Conservation (phyloP, 2,329 filamentous ascomycete species). For the Tolypocladium inflatum region DNA sequence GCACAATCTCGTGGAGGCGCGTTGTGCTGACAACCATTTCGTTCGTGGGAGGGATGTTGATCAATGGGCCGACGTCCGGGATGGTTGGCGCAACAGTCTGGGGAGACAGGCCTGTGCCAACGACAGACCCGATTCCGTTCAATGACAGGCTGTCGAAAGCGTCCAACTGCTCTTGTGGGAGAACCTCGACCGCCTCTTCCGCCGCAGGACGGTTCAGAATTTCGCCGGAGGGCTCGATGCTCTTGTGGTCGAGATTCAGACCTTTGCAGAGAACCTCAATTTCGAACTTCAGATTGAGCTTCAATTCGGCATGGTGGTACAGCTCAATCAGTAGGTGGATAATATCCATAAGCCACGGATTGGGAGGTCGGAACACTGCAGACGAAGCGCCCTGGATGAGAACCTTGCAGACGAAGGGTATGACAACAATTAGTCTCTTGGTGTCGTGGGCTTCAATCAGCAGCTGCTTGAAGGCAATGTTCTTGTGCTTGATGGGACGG, state of each 20-base stretch:
- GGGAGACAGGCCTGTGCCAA: slow-evolving; percentile 65
- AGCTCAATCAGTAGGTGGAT: slow-evolving; percentile 84
- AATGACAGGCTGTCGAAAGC: slow-evolving; percentile 76
- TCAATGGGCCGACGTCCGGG: slow-evolving; percentile 70
- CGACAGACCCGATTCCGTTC: slow-evolving; percentile 60
- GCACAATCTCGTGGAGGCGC: slow-evolving; percentile 67
- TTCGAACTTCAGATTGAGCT: slow-evolving; percentile 96
- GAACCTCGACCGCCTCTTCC: slow-evolving; percentile 51
- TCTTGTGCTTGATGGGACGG: slow-evolving; percentile 90
- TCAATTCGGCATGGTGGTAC: slow-evolving; percentile 86
- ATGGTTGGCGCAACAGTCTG: slow-evolving; percentile 70
- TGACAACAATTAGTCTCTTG: slow-evolving; percentile 81
- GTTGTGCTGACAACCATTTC: slow-evolving; percentile 66
- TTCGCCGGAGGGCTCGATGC: slow-evolving; percentile 76
- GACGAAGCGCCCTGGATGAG: slow-evolving; percentile 76
- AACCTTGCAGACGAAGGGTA: slow-evolving; percentile 97
- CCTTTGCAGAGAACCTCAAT: slow-evolving; percentile 97
- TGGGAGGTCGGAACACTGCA: slow-evolving; percentile 84
- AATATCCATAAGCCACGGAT: slow-evolving; percentile 97
- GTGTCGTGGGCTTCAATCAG: slow-evolving; percentile 90
- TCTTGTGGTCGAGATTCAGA: slow-evolving; percentile 83
- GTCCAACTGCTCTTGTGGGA: slow-evolving; percentile 60
- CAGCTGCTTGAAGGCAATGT: slow-evolving; percentile 94
- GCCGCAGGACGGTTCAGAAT: slow-evolving; percentile 67
- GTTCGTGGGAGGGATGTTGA: slow-evolving; percentile 73